Conservation (phyloP, 2,329 filamentous ascomycete species). For the Aspergillus ustus region DNA sequence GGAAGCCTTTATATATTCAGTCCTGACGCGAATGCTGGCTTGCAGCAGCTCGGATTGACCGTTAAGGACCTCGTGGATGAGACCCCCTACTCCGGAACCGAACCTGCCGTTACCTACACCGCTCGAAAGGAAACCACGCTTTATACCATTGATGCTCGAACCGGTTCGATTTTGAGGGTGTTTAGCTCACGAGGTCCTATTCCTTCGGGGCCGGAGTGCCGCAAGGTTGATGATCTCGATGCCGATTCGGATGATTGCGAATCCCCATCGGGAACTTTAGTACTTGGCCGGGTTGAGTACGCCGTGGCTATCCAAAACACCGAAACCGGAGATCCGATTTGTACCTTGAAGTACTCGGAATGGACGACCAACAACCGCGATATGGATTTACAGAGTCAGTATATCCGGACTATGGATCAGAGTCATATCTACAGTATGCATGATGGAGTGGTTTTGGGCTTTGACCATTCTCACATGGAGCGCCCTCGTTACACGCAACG, state of each 20-base stretch:
- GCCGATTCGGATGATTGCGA: conserved; percentile 74
- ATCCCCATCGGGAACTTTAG: conserved; percentile 73
- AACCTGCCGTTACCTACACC: conserved; percentile 83
- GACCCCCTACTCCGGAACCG: conserved; percentile 74
- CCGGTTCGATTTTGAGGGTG: conserved; percentile 78
- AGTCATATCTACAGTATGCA: conserved; percentile 87
- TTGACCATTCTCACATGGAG: conserved; percentile 66
- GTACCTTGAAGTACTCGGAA: conserved; percentile 89
- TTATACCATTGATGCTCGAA: conserved; percentile 85
- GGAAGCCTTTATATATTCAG: conserved; percentile 87
- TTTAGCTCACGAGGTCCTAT: conserved; percentile 77
- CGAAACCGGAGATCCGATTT: conserved; percentile 74
- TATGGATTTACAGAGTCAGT: conserved; percentile 82
- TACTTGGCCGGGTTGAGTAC: conserved; percentile 86
- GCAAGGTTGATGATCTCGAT: conserved; percentile 66
- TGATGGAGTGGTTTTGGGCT: conserved; percentile 81
- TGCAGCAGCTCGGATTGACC: conserved; percentile 54
- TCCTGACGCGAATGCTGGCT: conserved; percentile 59
- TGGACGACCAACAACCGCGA: conserved; percentile 95
- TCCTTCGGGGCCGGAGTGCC: conserved; percentile 75
- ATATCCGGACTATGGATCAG: conserved; percentile 78
- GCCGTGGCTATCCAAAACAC: conserved; percentile 81
- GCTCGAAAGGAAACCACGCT: conserved; percentile 90
- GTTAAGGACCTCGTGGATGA: conserved; percentile 84
- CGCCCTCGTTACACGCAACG: conserved; percentile 69